A percentile compares a stretch with the other conserved stretches of the same genome.
phyloP scores from a whole-genome alignment of 768 basidiomycete species.

The Phlebiopsis flavidoalba region DNA sequence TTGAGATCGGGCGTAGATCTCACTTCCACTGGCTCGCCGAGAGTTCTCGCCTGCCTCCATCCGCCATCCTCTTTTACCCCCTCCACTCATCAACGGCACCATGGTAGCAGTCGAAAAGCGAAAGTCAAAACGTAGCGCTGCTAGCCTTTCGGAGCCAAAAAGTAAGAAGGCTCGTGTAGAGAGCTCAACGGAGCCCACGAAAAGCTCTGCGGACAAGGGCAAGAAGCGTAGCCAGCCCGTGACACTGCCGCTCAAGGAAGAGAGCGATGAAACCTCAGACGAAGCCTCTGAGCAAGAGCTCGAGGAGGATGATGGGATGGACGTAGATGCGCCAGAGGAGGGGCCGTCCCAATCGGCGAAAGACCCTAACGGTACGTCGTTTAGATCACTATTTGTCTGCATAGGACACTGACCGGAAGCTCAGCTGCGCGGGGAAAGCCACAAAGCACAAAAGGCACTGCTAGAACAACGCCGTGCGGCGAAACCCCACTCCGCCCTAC shows the following conservation, averaged over 20 bases:
- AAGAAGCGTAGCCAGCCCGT: conserved; percentile 62
- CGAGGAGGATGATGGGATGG: conserved; percentile 15
- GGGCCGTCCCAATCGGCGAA: conserved; percentile 26
- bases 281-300: conserved; percentile 27
- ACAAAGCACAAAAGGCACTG: conserved; percentile 63
- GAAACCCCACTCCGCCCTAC: conserved; percentile 70
- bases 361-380: conserved; percentile 50
- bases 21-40: not conserved
- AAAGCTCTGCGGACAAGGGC: conserved; percentile 26
- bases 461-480: conserved; percentile 67
- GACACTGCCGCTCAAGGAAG: conserved; percentile 34
- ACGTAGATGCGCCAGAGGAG: conserved; percentile 11
- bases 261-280: conserved; percentile 34
- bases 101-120: conserved; percentile 29
- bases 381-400: not conserved
- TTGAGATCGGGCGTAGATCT: not conserved
- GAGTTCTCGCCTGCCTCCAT: not conserved
- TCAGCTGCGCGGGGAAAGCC: conserved; percentile 63
- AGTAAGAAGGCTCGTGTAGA: conserved; percentile 50
- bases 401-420: conserved; percentile 2
- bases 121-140: conserved; percentile 46
- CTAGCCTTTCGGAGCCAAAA: conserved; percentile 40
- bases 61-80: not conserved
- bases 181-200: conserved; percentile 16
- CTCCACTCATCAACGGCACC: not conserved